A percentile compares a stretch with the other conserved stretches of the same genome.
phyloP scores from a whole-genome alignment of 2,329 filamentous ascomycete species.

The Ophiostoma populinum region DNA sequence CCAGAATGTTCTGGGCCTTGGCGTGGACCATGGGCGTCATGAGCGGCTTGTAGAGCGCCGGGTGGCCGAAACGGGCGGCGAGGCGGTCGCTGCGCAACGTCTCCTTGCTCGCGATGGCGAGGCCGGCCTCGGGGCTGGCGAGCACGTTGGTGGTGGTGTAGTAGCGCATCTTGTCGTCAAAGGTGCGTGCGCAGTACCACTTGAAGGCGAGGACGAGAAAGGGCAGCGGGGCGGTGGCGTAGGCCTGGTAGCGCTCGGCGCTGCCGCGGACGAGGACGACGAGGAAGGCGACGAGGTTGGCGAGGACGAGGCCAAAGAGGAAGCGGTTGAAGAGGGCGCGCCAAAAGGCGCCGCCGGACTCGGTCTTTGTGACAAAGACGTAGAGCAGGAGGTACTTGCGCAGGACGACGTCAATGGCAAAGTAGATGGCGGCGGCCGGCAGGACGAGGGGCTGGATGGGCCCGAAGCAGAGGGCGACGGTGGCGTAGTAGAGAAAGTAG shows the following conservation, averaged over 20 bases:
- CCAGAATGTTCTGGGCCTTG: slow-evolving; percentile 71
- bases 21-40: slow-evolving; percentile 93
- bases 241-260: slow-evolving; percentile 42
- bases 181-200: slow-evolving; percentile 57
- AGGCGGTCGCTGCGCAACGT: slow-evolving; percentile 48
- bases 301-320: slow-evolving; percentile 62
- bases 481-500: slow-evolving; percentile 89
- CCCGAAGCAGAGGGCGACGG: slow-evolving; percentile 71
- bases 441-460: slow-evolving; percentile 77
- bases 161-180: slow-evolving; percentile 67
- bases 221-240: slow-evolving; percentile 54
- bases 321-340: slow-evolving; percentile 83
- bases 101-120: slow-evolving; percentile 29
- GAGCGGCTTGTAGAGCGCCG: slow-evolving; percentile 72
- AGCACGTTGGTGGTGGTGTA: slow-evolving; percentile 49
- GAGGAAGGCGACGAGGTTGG: slow-evolving; percentile 63
- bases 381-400: slow-evolving; percentile 95
- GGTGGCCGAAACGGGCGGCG: slow-evolving; percentile 71
- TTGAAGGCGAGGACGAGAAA: slow-evolving; percentile 74
- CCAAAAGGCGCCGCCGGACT: slow-evolving; percentile 90
- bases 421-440: slow-evolving; percentile 77
- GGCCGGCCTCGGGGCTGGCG: slow-evolving; percentile 25
- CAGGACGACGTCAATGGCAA: slow-evolving; percentile 67
- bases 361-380: slow-evolving; percentile 90
- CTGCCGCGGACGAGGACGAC: slow-evolving; percentile 56